These are phyloP conservation scores for Linum trigynum DNA, from an alignment of 345 rosid genomes.

Conservation along the genomic window DNA sequence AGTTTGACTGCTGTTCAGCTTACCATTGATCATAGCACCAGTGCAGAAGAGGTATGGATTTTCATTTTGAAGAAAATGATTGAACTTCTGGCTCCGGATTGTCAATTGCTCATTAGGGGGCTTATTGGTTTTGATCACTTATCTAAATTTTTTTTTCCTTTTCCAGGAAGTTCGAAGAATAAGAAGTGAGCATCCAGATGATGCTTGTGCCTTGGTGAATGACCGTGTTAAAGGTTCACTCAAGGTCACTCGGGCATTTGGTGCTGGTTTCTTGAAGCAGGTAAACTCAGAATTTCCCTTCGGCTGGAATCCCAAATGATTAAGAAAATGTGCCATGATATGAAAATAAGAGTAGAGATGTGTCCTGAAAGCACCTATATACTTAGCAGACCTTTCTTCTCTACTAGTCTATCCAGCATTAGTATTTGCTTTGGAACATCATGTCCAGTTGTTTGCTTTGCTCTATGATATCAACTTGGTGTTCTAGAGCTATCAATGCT, in stretches of 20 bases:
- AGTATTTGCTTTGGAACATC: no score
- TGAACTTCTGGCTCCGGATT: not conserved
- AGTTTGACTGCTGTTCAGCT: constrained; percentile 56
- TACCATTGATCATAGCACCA: constrained; percentile 80
- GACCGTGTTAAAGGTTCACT: constrained; percentile 88
- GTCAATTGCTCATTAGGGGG: not conserved
- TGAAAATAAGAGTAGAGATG: no score
- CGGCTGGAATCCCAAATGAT: no score
- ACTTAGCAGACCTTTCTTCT: no score
- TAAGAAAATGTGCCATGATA: no score
- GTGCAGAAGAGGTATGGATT: constrained; percentile 51
- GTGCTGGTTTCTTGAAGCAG: constrained; percentile 92
- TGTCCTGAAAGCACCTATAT: no score
- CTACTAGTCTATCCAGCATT: no score
- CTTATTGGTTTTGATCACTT: no score
- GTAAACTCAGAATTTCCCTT: constrained; percentile 20
- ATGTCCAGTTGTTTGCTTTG: no score
- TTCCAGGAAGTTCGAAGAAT: constrained; percentile 83
- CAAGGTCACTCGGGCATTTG: constrained; percentile 94
- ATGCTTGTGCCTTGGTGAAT: constrained; percentile 53
- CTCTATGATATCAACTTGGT: no score
- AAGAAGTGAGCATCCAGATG: constrained; percentile 70
- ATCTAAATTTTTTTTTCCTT: constrained; percentile 2
- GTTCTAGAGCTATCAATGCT: no score
- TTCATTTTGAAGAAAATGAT: not conserved